Evolutionary conservation across 441 rosid species (phyloP), one percentile per base, ranked within the genome.

Genomic region (Gossypium davidsonii): DNA sequence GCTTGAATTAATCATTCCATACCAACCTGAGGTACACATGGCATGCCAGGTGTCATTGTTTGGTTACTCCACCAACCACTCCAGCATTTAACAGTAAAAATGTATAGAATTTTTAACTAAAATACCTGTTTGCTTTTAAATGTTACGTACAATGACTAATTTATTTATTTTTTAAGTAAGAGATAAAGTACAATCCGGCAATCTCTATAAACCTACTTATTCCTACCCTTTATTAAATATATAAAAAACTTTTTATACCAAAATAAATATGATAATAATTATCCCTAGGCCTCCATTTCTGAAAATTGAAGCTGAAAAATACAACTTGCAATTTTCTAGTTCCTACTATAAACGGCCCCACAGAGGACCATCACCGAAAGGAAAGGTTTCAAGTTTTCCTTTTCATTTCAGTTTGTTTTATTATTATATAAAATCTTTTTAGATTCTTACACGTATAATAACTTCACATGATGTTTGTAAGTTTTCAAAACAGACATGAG

Each of bases 311-410:
- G 61, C 31, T 23, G 61, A 57, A 23, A 56, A 57, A 10, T 57
- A 6, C 62, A 57, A 57, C 20, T 65, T 20, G 70, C 12, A 18
- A 14, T 23, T 23, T 48, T 28, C 57, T 66, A 46, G 2, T 56
- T 69, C n/a, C 25, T 68, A 10, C 26, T 7, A 8, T 5, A 39
- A 28, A 21, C 6, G 51, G 62, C 31, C 49, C 62, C 62, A 26
- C 72, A 25, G 25, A 49, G 66, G 74, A 52, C 71, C 51, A 39
- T 20, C 67, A n/a, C 61, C 67, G 44, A 69, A 52, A 37, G 75
- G 68, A 28, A 28, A 3, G 12, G 10, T 53, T 15, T 25, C n/a
- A 5, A 2, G 15, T n/a, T 6, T 59, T 59, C 14, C 23, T 15
- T n/a, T 61, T n/a, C 42, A 6, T 26, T 28, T 46, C n/a, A 46